Percentiles rank a stretch among this genome's conserved stretches.
phyloP scores from a whole-genome alignment of 768 basidiomycete genomes.

The Suillus paluster region DNA sequence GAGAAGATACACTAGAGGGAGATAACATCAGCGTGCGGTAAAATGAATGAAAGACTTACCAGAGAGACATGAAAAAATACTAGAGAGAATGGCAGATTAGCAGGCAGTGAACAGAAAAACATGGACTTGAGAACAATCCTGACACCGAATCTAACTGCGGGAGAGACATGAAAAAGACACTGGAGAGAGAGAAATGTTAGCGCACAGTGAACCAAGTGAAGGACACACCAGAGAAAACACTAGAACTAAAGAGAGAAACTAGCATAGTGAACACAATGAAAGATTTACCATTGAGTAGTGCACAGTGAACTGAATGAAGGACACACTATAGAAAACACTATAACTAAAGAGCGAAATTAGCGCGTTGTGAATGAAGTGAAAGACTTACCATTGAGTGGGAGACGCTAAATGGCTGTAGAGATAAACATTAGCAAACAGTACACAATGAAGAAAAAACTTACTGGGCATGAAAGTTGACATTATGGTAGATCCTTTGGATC shows the following conservation, averaged over 20 bases:
- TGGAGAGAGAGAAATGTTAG: not conserved
- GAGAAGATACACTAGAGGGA: not conserved
- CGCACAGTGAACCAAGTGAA: not conserved
- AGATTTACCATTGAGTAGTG: no score
- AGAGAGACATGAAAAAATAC: not conserved
- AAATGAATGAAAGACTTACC: not conserved
- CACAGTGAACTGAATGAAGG: no score
- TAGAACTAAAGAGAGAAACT: no score
- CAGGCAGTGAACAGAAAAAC: not conserved
- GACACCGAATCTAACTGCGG: not conserved
- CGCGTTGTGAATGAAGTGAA: not conserved
- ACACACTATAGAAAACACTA: not conserved
- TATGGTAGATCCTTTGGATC: constrained; percentile 3
- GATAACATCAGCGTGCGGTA: not conserved
- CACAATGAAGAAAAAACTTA: not conserved
- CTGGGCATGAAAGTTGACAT: not conserved
- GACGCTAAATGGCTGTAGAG: constrained; percentile 1
- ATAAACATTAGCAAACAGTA: constrained; percentile 1
- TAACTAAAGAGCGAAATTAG: not conserved
- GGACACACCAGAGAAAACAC: no score
- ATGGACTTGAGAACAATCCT: not conserved
- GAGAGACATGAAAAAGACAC: not conserved
- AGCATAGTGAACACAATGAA: no score
- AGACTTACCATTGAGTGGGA: not conserved
- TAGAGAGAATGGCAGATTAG: not conserved